Evolutionary conservation across 1,139 yeast genomes (phyloP).

Genomic region (Pneumocystis oryctolagi): DNA sequence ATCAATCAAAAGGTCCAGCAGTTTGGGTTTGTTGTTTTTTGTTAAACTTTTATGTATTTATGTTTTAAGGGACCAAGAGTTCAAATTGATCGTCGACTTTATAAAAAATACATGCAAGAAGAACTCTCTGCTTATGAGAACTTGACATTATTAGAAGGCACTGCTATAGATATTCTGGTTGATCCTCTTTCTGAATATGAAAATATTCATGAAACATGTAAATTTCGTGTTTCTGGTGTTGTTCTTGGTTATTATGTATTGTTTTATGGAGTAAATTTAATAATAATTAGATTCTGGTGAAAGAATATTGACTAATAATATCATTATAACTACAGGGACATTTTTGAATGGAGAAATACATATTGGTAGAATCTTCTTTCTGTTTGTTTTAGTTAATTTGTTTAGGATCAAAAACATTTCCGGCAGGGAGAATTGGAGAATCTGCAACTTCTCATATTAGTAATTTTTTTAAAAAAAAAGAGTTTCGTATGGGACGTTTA

Average conservation of each 20-base stretch:
- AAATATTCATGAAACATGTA: constrained; percentile 10
- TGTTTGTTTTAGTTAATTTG: neutral
- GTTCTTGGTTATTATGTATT: constrained; percentile 3
- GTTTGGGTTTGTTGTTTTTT: constrained; percentile 40
- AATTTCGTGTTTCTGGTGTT: constrained; percentile 24
- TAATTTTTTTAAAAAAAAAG: constrained; percentile 56
- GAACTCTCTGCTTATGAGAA: constrained; percentile 45
- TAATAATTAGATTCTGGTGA: constrained; percentile 53
- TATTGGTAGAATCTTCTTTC: constrained; percentile 24
- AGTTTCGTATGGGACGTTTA: constrained; percentile 72
- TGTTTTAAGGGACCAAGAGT: constrained; percentile 69
- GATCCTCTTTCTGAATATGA: constrained; percentile 57
- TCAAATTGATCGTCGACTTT: constrained; percentile 77
- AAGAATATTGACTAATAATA: constrained; percentile 44
- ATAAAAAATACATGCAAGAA: constrained; percentile 64
- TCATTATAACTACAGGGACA: constrained; percentile 91
- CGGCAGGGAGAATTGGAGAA: constrained; percentile 92
- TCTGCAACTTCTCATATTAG: constrained; percentile 81
- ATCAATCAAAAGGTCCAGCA: constrained; percentile 85
- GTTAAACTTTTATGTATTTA: neutral
- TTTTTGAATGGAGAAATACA: constrained; percentile 90
- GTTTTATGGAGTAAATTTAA: constrained; percentile 42
- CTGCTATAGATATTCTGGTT: constrained; percentile 37
- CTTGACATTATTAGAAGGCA: constrained; percentile 50
- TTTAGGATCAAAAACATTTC: constrained; percentile 51